phyloP scores from a whole-genome alignment of 352 stramenopile species.

The Thalassiosira mediterranea region DNA sequence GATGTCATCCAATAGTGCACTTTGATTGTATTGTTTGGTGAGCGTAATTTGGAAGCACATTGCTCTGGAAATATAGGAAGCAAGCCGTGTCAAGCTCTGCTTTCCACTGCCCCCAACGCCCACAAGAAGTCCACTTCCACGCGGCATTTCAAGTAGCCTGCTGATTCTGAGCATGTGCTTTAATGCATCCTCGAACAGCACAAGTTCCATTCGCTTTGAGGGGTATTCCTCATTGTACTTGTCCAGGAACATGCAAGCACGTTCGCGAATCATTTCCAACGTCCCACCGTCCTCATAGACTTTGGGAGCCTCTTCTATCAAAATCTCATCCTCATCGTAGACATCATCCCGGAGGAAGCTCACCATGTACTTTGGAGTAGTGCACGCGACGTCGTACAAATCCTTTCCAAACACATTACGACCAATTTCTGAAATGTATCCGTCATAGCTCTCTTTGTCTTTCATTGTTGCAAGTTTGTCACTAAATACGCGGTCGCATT shows the following conservation, averaged over 20 bases:
- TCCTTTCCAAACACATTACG: constrained; percentile 91
- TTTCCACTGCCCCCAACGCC: constrained; percentile 97
- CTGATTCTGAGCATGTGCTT: constrained; percentile 96
- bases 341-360: constrained; percentile 97
- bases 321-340: constrained; percentile 94
- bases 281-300: constrained; percentile 96
- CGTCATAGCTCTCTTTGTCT: constrained; percentile 93
- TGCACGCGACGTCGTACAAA: constrained; percentile 53
- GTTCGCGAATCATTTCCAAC: constrained; percentile 90
- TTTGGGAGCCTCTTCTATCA: constrained; percentile 93
- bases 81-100: constrained; percentile 94
- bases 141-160: constrained; percentile 94
- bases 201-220: constrained; percentile 94
- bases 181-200: constrained; percentile 98
- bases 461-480: constrained; percentile 97
- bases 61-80: constrained; percentile 94
- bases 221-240: constrained; percentile 98
- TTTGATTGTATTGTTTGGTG: constrained; percentile 98
- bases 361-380: constrained; percentile 89
- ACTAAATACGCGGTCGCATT: constrained; percentile 96
- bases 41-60: constrained; percentile 98
- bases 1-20: constrained; percentile 97
- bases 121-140: constrained; percentile 94
- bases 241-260: constrained; percentile 93
- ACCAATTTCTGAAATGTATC: constrained; percentile 91